Evolutionary conservation across 441 rosid species (phyloP).

Genomic region (Syzygium malaccense): DNA sequence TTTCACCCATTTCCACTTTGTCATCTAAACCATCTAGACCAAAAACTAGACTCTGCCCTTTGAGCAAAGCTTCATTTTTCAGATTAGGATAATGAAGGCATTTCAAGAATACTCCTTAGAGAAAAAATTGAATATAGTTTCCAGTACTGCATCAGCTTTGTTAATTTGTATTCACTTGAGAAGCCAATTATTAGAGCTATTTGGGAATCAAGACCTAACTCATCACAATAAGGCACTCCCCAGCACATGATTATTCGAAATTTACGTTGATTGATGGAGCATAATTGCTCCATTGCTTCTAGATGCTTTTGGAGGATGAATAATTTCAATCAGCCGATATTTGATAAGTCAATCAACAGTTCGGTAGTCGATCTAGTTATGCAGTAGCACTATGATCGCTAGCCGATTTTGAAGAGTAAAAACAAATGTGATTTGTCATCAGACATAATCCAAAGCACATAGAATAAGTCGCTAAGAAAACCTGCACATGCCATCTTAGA

Average conservation of each 20-base stretch:
- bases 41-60: background rate
- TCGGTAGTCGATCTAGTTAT: background rate
- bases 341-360: background rate
- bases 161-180: background rate
- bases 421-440: background rate
- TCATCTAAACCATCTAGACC: background rate
- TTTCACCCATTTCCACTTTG: background rate
- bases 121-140: background rate
- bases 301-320: background rate
- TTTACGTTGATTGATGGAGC: background rate
- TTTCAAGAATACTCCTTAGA: background rate
- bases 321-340: background rate
- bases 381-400: background rate
- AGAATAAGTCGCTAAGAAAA: background rate
- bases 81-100: background rate
- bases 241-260: background rate
- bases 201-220: background rate
- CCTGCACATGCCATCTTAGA: background rate
- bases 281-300: background rate
- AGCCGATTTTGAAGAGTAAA: background rate
- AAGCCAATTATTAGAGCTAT: background rate
- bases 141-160: background rate
- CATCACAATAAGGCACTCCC: background rate
- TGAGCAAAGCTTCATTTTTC: background rate
- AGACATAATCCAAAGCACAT: background rate